Percentiles rank a stretch among this genome's conserved stretches.
These are phyloP conservation scores for Neofusicoccum umdonicola DNA, from an alignment of 2,329 filamentous ascomycete genomes.

Conservation along the genomic window DNA sequence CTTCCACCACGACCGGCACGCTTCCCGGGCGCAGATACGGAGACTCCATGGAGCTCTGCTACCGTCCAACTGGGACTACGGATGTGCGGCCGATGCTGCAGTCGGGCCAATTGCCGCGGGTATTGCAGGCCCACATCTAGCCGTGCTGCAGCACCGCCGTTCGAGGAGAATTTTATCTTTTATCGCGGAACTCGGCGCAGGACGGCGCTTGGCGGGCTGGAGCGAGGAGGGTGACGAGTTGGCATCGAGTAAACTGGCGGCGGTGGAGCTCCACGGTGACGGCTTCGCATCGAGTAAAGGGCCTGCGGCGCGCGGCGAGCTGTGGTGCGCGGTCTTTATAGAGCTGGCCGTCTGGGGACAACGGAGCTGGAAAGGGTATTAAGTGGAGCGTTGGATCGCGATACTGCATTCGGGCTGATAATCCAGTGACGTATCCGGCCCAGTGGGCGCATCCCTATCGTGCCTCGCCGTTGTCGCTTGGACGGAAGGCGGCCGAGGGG, in stretches of 20 bases:
- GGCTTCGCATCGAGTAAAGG: conserved; percentile 7
- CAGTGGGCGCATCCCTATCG: not conserved
- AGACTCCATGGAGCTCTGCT: no score
- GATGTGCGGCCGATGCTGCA: no score
- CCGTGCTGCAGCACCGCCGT: no score
- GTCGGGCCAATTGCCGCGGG: no score
- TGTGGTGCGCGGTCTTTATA: not conserved
- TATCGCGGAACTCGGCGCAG: not conserved
- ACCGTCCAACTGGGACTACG: no score
- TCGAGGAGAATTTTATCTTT: not conserved
- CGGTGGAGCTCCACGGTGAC: not conserved
- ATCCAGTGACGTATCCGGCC: conserved; percentile 10
- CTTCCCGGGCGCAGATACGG: no score
- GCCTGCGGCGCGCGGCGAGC: not conserved
- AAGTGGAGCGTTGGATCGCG: conserved; percentile 1
- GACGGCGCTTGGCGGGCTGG: not conserved
- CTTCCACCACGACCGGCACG: no score
- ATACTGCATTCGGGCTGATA: conserved; percentile 8
- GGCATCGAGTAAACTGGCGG: not conserved
- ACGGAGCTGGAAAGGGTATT: not conserved
- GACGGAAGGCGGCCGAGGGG: conserved; percentile 5
- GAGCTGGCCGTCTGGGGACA: not conserved
- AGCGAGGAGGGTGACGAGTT: not conserved
- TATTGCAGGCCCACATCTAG: no score
- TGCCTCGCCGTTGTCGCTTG: not conserved